Evolutionary conservation across 31 red algal species (phyloP), one percentile per base, ranked within the genome.

Genomic region (Asparagopsis taxiformis): DNA sequence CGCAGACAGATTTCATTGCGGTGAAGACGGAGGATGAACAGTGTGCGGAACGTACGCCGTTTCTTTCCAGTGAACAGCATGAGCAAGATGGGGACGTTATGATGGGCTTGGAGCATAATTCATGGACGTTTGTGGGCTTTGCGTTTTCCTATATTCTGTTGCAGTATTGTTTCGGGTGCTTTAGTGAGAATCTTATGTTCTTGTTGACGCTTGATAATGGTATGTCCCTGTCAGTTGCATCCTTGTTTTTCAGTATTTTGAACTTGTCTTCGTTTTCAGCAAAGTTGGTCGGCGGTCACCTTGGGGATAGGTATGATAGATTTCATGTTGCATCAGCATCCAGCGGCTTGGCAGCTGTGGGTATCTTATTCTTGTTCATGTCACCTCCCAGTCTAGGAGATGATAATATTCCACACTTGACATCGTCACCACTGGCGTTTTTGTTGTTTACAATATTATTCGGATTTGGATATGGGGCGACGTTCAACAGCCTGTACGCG

Each of bases 121-220:
- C 73, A 21, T 77, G 60, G 49, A 97, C 88, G 16, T 93, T 93
- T 79, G 56, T 90, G 22, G 78, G 65, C 2, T 90, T 98, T 43
- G 81, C 88, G 29, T 62, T 84, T 28, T 94, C 85, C 7, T 93
- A 93, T 79, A 75, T 85, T 21, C 66, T 93, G 16, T 46, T 91
- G 55, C 90, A 98, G 68, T 94, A 98, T 59, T 80, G 87, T 39
- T 94, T 83, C 57, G 94, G 94, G 23, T 89, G 75, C 41, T 81
- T 92, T 39, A 74, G 73, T 34, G 95, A 98, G 74, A 93, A 98
- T 59, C 56, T 98, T 74, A 75, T 98, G 65, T 90, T 94, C 32
- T 94, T 75, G 46, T 59, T 98, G 13, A 91, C 90, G 11, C 56
- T 92, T 53, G 95, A 98, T 59, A 34, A 68, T n/a, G 53, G 54